A percentile compares a stretch with the other conserved stretches of the same genome.
phyloP scores from a whole-genome alignment of 805 yeast genomes.

The Metschnikowia hibisci region DNA sequence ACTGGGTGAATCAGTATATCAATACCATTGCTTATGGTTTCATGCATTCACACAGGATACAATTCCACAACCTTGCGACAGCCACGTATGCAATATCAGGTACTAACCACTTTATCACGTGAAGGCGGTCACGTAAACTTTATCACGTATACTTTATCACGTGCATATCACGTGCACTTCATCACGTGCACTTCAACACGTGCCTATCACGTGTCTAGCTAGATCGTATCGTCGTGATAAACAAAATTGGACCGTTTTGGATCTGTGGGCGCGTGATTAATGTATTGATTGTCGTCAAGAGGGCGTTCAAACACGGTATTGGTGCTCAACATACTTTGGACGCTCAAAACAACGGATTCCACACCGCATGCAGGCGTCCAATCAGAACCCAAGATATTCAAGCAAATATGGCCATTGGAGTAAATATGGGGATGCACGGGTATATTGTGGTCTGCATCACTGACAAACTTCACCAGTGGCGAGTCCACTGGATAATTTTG shows the following conservation, averaged over 20 bases:
- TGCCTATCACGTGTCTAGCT: too few species aligned
- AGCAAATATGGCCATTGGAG: conserved; percentile 75
- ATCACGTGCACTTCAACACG: neutral
- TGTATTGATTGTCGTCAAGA: conserved; percentile 50
- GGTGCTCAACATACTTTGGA: conserved; percentile 60
- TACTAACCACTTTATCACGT: too few species aligned
- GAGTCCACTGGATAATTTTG: conserved; percentile 17
- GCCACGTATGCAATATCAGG: too few species aligned
- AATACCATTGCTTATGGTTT: too few species aligned
- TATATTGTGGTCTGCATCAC: conserved; percentile 23
- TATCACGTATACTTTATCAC: neutral
- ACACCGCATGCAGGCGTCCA: conserved; percentile 65
- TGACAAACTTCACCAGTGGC: conserved; percentile 15
- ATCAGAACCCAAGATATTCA: conserved; percentile 58
- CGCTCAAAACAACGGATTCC: conserved; percentile 47
- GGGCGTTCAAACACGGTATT: conserved; percentile 51
- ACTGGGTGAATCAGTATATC: too few species aligned
- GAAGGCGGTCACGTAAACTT: too few species aligned
- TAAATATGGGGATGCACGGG: conserved; percentile 76
- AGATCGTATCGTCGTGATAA: conserved; percentile 58
- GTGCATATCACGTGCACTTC: neutral
- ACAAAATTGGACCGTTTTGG: conserved; percentile 49
- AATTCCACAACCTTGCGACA: too few species aligned
- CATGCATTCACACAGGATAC: too few species aligned
- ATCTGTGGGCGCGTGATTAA: conserved; percentile 50